Percentiles rank a stretch among this genome's conserved stretches.
Evolutionary conservation across 768 basidiomycete genomes (phyloP).

Genomic region (Antrodiella citrinella): DNA sequence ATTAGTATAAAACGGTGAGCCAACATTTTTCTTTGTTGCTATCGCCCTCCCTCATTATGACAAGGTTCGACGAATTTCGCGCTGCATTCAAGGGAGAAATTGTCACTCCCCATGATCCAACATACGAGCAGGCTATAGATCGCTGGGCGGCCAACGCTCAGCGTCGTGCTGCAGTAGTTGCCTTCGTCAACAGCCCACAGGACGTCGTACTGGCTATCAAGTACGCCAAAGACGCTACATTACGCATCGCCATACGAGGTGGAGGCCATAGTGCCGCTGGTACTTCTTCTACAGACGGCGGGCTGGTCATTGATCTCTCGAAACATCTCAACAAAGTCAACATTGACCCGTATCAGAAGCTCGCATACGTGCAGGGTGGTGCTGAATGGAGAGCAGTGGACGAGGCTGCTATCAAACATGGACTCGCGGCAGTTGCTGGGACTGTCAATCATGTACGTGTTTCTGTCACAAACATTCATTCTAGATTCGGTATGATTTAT

Average conservation of each 20-base stretch:
- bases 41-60: slow-evolving; percentile 2
- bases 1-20: too few relatives aligned
- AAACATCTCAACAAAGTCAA: slow-evolving; percentile 29
- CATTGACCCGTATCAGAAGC: slow-evolving; percentile 29
- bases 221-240: slow-evolving; percentile 26
- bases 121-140: slow-evolving; percentile 31
- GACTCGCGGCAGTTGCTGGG: slow-evolving; percentile 39
- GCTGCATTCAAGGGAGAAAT: slow-evolving; percentile 35
- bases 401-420: slow-evolving; percentile 32
- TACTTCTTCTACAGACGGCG: slow-evolving; percentile 37
- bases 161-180: slow-evolving; percentile 34
- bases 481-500: too few relatives aligned
- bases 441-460: slow-evolving; percentile 40
- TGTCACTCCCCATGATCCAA: slow-evolving; percentile 27
- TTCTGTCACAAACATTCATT: background rate
- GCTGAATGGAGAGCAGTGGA: slow-evolving; percentile 42
- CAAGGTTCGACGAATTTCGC: slow-evolving; percentile 8
- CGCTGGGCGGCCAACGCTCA: slow-evolving; percentile 38
- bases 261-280: slow-evolving; percentile 41
- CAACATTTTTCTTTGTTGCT: too few relatives aligned
- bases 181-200: slow-evolving; percentile 31
- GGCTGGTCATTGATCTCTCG: slow-evolving; percentile 44
- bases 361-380: slow-evolving; percentile 39
- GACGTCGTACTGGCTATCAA: slow-evolving; percentile 32
- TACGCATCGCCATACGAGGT: slow-evolving; percentile 35